Evolutionary conservation across 2,329 filamentous ascomycete genomes (phyloP), one percentile per base, ranked within the genome.

Genomic region (Fusarium napiforme): DNA sequence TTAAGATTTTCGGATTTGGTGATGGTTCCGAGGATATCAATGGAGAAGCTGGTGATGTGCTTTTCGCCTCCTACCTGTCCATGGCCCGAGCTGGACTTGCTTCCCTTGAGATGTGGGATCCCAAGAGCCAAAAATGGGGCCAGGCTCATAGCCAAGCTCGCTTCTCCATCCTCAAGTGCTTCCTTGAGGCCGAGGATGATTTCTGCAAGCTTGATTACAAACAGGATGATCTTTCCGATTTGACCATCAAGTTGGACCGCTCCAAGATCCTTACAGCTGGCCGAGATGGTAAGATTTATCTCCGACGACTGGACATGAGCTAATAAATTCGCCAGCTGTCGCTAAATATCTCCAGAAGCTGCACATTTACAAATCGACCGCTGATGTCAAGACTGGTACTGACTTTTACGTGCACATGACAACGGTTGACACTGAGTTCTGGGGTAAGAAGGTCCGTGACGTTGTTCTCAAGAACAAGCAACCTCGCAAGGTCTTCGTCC

Each of bases 61-160:
- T 98, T 12, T 98, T 96, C 78, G 91, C 92, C 0, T 92, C 93
- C 5, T 99, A 98, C 81, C 89, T 99, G 15, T 91, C 92, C 75
- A 98, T 99, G 96, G 96, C 96, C 19, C 91, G 95, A 42, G 94
- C 95, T n/a, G 96, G 96, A 69, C 87, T 99, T 49, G 90, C 91
- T 10, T 93, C 95, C 3, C 88, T 98, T 28, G 96, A 98, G 81
- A 94, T 96, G 87, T 98, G 95, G 95, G 95, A 98, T 78, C 95
- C 95, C 10, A 95, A 95, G 84, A 91, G 89, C 77, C 87, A 91
- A 74, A 97, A 97, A 84, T 97, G 95, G 95, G 95, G 95, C 14
- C 95, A 97, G 82, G 89, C 93, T 73, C 95, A 97, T 80, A 97
- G 94, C 83, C 94, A 97, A 83, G 95, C 95, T 28, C 93, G 95